Conservation (phyloP, 306 rosid species). For the Echinosophora koreensis region DNA sequence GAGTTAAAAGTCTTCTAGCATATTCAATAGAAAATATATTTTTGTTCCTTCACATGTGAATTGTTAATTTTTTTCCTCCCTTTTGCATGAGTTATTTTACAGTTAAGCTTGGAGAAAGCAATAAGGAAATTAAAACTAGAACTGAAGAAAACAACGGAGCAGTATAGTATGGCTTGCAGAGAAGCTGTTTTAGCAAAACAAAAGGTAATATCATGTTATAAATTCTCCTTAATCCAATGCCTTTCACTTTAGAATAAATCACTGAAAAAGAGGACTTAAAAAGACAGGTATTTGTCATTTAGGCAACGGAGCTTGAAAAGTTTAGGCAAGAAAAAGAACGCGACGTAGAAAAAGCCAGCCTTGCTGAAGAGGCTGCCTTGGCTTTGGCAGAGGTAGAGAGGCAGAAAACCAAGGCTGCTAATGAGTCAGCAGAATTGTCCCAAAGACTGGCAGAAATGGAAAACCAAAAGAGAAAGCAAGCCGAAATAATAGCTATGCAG, state of each 20-base stretch:
- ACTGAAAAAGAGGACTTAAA: constrained; percentile 12
- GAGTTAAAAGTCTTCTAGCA: not conserved
- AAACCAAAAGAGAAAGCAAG: constrained; percentile 60
- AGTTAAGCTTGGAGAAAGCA: constrained; percentile 65
- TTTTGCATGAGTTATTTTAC: constrained; percentile 38
- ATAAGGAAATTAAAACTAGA: constrained; percentile 64
- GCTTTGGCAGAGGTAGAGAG: constrained; percentile 62
- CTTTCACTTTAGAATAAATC: constrained; percentile 6
- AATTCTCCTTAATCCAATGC: constrained; percentile 25
- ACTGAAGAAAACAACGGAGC: constrained; percentile 63
- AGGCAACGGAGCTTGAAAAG: constrained; percentile 65
- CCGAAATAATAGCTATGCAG: constrained; percentile 55
- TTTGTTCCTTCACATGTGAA: not conserved
- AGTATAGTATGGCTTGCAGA: constrained; percentile 64
- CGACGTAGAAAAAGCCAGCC: constrained; percentile 59
- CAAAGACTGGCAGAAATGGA: constrained; percentile 66
- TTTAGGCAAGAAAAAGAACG: constrained; percentile 51
- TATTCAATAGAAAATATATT: not conserved
- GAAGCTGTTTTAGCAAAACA: constrained; percentile 63
- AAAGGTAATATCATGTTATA: constrained; percentile 50
- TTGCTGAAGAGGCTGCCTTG: constrained; percentile 64
- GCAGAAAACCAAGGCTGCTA: constrained; percentile 60
- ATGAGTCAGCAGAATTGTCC: constrained; percentile 63
- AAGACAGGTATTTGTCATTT: constrained; percentile 29
- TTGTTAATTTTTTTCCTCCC: not conserved